Evolutionary conservation across 495 filamentous ascomycete species (phyloP).

Genomic region (Aspergillus cristatus): DNA sequence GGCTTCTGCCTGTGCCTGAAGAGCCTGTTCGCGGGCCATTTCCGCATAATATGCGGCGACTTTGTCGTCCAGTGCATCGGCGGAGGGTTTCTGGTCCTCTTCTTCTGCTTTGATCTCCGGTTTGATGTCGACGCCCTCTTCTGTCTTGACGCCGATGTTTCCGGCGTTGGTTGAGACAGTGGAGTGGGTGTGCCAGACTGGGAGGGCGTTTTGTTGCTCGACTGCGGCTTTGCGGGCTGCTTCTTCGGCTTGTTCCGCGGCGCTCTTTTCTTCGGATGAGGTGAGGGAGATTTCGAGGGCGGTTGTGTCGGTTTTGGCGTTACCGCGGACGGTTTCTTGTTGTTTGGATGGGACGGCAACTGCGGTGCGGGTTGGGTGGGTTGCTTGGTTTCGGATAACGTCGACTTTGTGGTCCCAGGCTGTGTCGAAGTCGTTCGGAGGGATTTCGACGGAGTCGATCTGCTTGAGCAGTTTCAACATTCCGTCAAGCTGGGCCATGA

Average conservation of each 20-base stretch:
- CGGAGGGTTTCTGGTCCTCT: slow-evolving; percentile 46
- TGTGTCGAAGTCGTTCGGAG: slow-evolving; percentile 76
- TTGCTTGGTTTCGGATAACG: slow-evolving; percentile 44
- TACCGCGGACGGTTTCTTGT: slow-evolving; percentile 63
- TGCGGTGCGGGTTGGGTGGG: slow-evolving; percentile 40
- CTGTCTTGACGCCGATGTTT: slow-evolving; percentile 23
- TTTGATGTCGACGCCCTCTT: slow-evolving; percentile 30
- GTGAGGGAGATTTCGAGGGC: slow-evolving; percentile 75
- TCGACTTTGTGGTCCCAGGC: slow-evolving; percentile 50
- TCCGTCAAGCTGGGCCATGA: slow-evolving; percentile 78
- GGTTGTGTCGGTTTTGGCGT: slow-evolving; percentile 54
- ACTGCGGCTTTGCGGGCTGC: slow-evolving; percentile 62
- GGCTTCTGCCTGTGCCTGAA: slow-evolving; percentile 37
- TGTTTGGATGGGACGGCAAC: slow-evolving; percentile 32
- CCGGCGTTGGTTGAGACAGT: slow-evolving; percentile 49
- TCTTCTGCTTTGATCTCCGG: slow-evolving; percentile 42
- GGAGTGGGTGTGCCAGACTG: slow-evolving; percentile 80
- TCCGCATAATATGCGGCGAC: slow-evolving; percentile 44
- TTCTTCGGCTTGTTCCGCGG: slow-evolving; percentile 66
- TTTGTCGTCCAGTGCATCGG: slow-evolving; percentile 37
- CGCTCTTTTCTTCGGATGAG: slow-evolving; percentile 60
- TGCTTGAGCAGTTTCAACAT: slow-evolving; percentile 78
- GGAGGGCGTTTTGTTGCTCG: slow-evolving; percentile 75
- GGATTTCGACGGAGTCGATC: slow-evolving; percentile 75
- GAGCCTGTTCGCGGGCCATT: slow-evolving; percentile 40